Evolutionary conservation across 1,284 basidiomycete genomes (phyloP), one percentile per base, ranked within the genome.

Genomic region (Veloporphyrellus conicus): DNA sequence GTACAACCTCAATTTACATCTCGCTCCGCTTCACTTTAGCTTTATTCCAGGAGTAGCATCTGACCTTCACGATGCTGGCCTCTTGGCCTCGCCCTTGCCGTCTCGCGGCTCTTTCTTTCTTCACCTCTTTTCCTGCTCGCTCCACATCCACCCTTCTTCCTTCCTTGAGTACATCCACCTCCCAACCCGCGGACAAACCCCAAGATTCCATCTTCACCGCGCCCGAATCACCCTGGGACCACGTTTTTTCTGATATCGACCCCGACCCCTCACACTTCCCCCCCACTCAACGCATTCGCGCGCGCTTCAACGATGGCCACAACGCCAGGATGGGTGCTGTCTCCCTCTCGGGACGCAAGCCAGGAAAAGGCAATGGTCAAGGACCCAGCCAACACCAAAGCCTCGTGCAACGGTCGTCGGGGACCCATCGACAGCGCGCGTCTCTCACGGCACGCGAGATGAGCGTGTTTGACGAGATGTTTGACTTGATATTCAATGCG

Each of bases 401-500:
- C 5, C 18, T 54, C 19, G 1, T 55, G 1, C 53, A 42, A 15
- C 61, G 53, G 19, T 33, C 54, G 19, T 54, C 63, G 2, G 41
- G 19, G 2, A 32, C 51, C 8, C 35, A 54, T 16, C 56, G 59
- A 12, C 73, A 75, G 31, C 73, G 74, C 29, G 78, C 84, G 55
- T 70, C 77, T 15, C 81, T 89, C 77, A 86, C 84, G 3, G 78
- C 77, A 1, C 75, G 74, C 39, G 87, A 89, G 67, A 72, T 76
- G 52, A 73, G 63, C 48, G 77, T 78, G 2, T 82, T 89, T 54
- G 77, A 84, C 55, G 78, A 82, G 27, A 84, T 88, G 77, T 86
- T 88, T 57, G 74, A 80, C 57, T 69, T 83, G 68, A 79, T 89
- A 35, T 87, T 88, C 61, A 69, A 76, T 43, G 77, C 79, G 10